A percentile compares a stretch with the other conserved stretches of the same genome.
These are phyloP conservation scores for Fusarium anguioides DNA, from an alignment of 2,329 filamentous ascomycete species.

Conservation along the genomic window DNA sequence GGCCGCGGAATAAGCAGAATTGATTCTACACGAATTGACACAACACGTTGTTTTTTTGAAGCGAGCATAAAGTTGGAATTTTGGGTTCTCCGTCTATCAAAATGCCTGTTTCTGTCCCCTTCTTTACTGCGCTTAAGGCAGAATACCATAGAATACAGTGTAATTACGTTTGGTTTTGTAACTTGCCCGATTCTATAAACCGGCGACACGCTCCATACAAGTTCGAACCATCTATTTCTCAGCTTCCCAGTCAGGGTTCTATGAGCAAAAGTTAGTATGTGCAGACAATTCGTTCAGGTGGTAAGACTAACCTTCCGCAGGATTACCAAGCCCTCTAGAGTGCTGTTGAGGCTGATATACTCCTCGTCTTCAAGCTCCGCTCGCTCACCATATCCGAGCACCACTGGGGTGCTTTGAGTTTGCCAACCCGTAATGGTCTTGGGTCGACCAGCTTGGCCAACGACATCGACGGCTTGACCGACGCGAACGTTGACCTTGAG, in stretches of 20 bases:
- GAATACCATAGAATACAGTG: constrained; percentile 52
- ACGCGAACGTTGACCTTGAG: constrained; percentile 96
- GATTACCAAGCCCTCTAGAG: constrained; percentile 93
- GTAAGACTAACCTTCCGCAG: constrained; percentile 83
- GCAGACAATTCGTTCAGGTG: not conserved
- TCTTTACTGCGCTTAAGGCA: constrained; percentile 43
- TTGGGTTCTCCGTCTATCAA: constrained; percentile 46
- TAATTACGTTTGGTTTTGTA: constrained; percentile 40
- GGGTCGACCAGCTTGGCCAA: constrained; percentile 94
- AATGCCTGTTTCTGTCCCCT: constrained; percentile 34
- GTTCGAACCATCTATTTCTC: constrained; percentile 49
- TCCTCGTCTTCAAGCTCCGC: constrained; percentile 98
- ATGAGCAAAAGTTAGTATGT: constrained; percentile 25
- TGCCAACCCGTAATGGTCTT: constrained; percentile 99
- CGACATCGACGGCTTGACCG: constrained; percentile 97
- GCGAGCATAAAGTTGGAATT: constrained; percentile 33
- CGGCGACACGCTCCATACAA: constrained; percentile 36
- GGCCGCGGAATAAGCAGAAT: not conserved
- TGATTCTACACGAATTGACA: not conserved
- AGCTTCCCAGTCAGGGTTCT: constrained; percentile 56
- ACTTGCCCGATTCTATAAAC: constrained; percentile 31
- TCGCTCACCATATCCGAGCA: constrained; percentile 93
- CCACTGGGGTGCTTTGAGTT: constrained; percentile 97
- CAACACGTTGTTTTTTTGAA: constrained; percentile 14
- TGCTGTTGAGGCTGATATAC: constrained; percentile 92